Base-by-base conservation (phyloP, 208 protist species). In the Trypanosomatidae sp. region DNA sequence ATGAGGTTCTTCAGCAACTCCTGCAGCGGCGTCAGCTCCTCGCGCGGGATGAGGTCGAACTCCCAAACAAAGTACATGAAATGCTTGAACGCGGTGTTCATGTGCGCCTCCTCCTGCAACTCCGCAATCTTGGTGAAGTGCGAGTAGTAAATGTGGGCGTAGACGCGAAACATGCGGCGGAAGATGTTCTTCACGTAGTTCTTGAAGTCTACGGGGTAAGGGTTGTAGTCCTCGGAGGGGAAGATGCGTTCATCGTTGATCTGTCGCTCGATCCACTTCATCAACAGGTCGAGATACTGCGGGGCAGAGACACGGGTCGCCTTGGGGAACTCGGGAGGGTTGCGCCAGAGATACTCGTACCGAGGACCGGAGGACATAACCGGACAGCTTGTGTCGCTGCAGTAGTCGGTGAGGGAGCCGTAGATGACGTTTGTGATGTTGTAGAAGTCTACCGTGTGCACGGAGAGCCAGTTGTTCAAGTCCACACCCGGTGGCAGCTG, bases 391-490 rank as follows among this genome's bases (percentile, higher is more conserved):
- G 87, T 80, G 17, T 73, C 72, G 19, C 98, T 99, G 90, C 99
- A 99, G 80, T 99, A 99, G 79, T 99, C 98, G 19, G 98, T 99
- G 49, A 99, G 92, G 0, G 97, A 99, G 66, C 98, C 98, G 78
- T 99, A 99, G 28, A 99, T 81, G 55, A 99, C 91, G 75, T 99
- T 99, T 8, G 99, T 99, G 69, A 99, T 99, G 88, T 99, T 99
- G 91, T 99, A 99, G 79, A 99, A 99, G 77, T 99, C 99, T 3
- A 99, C 93, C 1, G 98, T 99, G 83, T 99, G 97, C 6, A 99
- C 97, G 3, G 98, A 98, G 13, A 99, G 87, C 98, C 99, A 99
- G 79, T 99, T 96, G 79, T 99, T 97, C 19, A 98, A 58, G 71
- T 99, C 97, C 58, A 99, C 99, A 13, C 98, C 95, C 10, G 92